Percentiles rank a stretch among this genome's conserved stretches.
phyloP scores from a whole-genome alignment of 345 rosid genomes.

The Cardiospermum halicacabum region DNA sequence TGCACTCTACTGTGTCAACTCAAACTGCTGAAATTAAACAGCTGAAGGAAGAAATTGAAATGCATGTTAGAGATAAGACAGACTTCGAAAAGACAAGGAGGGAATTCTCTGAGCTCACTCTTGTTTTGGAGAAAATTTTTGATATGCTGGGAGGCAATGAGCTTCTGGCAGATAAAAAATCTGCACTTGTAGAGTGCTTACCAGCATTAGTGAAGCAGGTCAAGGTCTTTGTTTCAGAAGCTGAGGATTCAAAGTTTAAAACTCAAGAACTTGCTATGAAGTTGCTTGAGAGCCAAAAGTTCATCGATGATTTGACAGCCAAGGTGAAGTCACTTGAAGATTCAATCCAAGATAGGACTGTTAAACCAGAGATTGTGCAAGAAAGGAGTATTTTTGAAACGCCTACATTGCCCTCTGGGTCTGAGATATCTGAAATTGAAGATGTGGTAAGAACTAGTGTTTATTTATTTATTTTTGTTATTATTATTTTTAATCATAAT shows the following conservation, averaged over 20 bases:
- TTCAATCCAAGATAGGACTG: constrained; percentile 38
- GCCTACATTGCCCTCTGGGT: constrained; percentile 49
- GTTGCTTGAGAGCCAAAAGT: constrained; percentile 65
- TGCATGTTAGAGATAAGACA: constrained; percentile 20
- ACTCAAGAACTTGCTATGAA: constrained; percentile 57
- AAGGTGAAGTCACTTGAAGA: constrained; percentile 64
- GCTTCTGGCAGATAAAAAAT: constrained; percentile 33
- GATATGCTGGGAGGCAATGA: constrained; percentile 43
- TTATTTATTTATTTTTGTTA: constrained; percentile 9
- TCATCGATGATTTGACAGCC: constrained; percentile 50
- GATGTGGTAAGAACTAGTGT: constrained; percentile 46
- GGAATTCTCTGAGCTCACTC: constrained; percentile 46
- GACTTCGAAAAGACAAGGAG: constrained; percentile 44
- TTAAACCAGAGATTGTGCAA: constrained; percentile 52
- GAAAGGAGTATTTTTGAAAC: constrained; percentile 74
- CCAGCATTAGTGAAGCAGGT: constrained; percentile 50
- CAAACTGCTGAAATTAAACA: constrained; percentile 55
- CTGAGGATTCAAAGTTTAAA: constrained; percentile 53
- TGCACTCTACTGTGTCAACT: constrained; percentile 45
- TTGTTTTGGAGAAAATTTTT: constrained; percentile 50
- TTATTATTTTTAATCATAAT: neutral
- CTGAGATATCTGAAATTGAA: constrained; percentile 87
- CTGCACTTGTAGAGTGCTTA: constrained; percentile 36
- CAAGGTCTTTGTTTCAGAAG: constrained; percentile 42
- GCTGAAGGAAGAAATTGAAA: constrained; percentile 46